phyloP scores from a whole-genome alignment of 257 asterid species.

The Mitragyna speciosa region DNA sequence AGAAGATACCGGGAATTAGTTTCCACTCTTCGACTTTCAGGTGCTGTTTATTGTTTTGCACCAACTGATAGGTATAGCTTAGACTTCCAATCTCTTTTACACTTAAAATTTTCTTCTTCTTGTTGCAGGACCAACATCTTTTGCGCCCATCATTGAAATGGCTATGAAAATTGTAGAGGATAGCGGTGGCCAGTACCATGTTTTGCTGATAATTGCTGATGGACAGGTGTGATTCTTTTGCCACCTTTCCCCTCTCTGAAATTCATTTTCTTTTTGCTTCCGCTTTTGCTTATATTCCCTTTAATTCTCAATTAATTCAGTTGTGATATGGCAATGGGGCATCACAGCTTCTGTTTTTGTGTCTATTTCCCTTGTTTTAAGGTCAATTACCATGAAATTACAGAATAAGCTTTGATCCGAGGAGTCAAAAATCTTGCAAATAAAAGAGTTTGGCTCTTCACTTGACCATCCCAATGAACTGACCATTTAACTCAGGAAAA shows the following conservation, averaged over 20 bases:
- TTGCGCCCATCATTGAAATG: slow-evolving; percentile 80
- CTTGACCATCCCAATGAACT: too few species aligned
- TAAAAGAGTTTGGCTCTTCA: too few species aligned
- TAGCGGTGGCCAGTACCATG: slow-evolving; percentile 86
- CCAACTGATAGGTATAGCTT: background rate
- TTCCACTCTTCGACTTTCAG: slow-evolving; percentile 81
- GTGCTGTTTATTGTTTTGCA: slow-evolving; percentile 26
- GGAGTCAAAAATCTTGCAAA: background rate
- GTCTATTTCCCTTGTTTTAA: background rate
- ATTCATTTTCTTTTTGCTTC: background rate
- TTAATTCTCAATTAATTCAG: background rate
- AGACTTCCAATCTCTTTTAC: background rate
- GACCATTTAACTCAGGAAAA: too few species aligned
- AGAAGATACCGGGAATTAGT: slow-evolving; percentile 76
- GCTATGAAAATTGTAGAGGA: slow-evolving; percentile 78
- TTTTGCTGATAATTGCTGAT: slow-evolving; percentile 78
- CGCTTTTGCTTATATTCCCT: background rate
- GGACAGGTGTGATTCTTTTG: slow-evolving; percentile 69
- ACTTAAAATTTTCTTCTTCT: background rate
- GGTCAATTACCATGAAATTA: background rate
- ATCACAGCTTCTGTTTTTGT: background rate
- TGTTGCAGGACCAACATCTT: slow-evolving; percentile 73
- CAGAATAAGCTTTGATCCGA: background rate
- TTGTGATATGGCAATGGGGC: background rate
- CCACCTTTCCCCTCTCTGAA: background rate